Percentiles rank a stretch among this genome's conserved stretches.
Conservation (phyloP, 768 basidiomycete genomes). For the Rhodotorula graminis region DNA sequence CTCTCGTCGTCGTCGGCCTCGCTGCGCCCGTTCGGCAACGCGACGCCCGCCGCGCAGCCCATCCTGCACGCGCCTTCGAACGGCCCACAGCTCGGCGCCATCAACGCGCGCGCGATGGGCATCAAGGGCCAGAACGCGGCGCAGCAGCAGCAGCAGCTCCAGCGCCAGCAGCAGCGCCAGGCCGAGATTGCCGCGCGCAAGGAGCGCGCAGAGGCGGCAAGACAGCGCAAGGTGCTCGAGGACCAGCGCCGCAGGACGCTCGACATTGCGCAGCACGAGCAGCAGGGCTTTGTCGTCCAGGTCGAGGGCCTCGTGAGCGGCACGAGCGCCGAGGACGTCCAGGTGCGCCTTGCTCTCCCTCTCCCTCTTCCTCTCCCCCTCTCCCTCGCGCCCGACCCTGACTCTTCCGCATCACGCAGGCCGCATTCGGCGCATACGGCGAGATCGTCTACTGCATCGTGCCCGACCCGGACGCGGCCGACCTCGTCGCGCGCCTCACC, state of each 20-base stretch:
- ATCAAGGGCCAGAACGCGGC: conserved; percentile 19
- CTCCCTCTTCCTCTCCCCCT: no score
- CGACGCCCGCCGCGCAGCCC: conserved; percentile 25
- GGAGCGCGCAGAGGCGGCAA: neutral
- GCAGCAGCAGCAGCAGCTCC: neutral
- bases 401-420: neutral
- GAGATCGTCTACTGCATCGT: conserved; percentile 32
- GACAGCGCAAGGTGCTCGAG: conserved; percentile 13
- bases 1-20: neutral
- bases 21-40: conserved; percentile 23
- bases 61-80: neutral
- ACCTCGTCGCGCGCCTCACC: conserved; percentile 26
- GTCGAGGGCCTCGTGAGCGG: conserved; percentile 32
- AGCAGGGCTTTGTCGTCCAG: conserved; percentile 30
- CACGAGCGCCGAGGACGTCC: conserved; percentile 35
- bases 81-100: neutral
- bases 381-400: neutral
- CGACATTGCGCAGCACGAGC: conserved; percentile 15
- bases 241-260: neutral
- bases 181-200: neutral
- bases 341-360: conserved; percentile 7
- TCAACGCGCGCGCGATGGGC: neutral
- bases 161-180: neutral
- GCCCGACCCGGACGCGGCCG: conserved; percentile 4
- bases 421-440: conserved; percentile 35